Percentiles rank a stretch among this genome's conserved stretches.
Evolutionary conservation across 495 filamentous ascomycete species (phyloP).

Genomic region (Lophium mytilinum): DNA sequence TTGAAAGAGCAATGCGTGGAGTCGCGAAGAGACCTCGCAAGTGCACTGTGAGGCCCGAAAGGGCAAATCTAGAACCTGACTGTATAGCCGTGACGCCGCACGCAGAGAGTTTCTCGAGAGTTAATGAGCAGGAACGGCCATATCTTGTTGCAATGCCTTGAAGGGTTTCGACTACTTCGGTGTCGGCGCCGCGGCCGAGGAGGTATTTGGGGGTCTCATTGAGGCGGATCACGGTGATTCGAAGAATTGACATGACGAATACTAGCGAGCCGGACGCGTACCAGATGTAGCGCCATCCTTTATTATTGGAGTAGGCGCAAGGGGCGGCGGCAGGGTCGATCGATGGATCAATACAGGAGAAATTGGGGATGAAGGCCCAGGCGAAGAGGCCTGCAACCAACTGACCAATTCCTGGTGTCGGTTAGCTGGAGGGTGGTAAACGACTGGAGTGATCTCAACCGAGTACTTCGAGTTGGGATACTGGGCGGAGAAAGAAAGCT

Average conservation of each 20-base stretch:
- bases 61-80: slow-evolving; percentile 36
- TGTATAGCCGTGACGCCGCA: slow-evolving; percentile 35
- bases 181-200: slow-evolving; percentile 55
- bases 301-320: slow-evolving; percentile 27
- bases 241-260: slow-evolving; percentile 55
- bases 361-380: slow-evolving; percentile 35
- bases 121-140: slow-evolving; percentile 54
- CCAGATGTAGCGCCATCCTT: slow-evolving; percentile 28
- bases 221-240: slow-evolving; percentile 59
- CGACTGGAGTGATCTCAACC: not conserved
- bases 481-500: not conserved
- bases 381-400: slow-evolving; percentile 34
- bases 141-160: slow-evolving; percentile 55
- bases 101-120: slow-evolving; percentile 50
- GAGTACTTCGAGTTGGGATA: not conserved
- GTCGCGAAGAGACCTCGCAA: slow-evolving; percentile 57
- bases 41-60: slow-evolving; percentile 39
- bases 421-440: not conserved
- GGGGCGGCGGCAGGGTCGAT: slow-evolving; percentile 8
- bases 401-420: slow-evolving; percentile 25
- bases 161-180: slow-evolving; percentile 51
- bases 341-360: slow-evolving; percentile 17
- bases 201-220: slow-evolving; percentile 69
- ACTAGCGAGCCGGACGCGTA: slow-evolving; percentile 56
- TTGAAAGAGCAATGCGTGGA: slow-evolving; percentile 50